These are phyloP conservation scores for Hysterium pulicare DNA, from an alignment of 2,329 filamentous ascomycete genomes.

Conservation along the genomic window DNA sequence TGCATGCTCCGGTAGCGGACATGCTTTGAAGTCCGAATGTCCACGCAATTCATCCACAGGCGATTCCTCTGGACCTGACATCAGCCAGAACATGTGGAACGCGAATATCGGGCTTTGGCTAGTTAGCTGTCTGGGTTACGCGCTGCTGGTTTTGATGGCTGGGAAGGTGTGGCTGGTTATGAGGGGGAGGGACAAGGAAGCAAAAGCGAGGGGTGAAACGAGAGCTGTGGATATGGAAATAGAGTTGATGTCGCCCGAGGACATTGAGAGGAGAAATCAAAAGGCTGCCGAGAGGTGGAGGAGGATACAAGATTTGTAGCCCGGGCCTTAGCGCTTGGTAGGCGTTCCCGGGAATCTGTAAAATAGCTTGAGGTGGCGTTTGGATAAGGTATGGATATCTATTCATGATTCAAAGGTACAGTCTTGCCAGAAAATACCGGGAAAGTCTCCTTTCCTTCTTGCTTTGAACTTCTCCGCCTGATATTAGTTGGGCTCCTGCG, in stretches of 20 bases:
- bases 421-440: too few relatives aligned
- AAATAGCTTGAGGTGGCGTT: too few relatives aligned
- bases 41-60: neutral
- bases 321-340: too few relatives aligned
- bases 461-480: too few relatives aligned
- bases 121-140: constrained; percentile 7
- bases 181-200: neutral
- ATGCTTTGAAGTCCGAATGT: constrained; percentile 1
- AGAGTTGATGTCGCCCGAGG: constrained; percentile 3
- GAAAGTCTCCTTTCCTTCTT: too few relatives aligned
- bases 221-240: constrained; percentile 1
- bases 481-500: too few relatives aligned
- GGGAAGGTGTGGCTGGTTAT: neutral
- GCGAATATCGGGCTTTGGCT: constrained; percentile 7
- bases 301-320: too few relatives aligned
- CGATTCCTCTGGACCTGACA: neutral
- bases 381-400: too few relatives aligned
- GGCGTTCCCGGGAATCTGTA: too few relatives aligned
- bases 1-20: constrained; percentile 2
- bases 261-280: constrained; percentile 2
- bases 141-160: constrained; percentile 2
- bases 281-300: constrained; percentile 7
- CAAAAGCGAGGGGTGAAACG: constrained; percentile 1
- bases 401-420: too few relatives aligned
- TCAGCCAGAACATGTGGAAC: constrained; percentile 5